Evolutionary conservation across 2,329 filamentous ascomycete species (phyloP).

Genomic region (Hortaea werneckii): DNA sequence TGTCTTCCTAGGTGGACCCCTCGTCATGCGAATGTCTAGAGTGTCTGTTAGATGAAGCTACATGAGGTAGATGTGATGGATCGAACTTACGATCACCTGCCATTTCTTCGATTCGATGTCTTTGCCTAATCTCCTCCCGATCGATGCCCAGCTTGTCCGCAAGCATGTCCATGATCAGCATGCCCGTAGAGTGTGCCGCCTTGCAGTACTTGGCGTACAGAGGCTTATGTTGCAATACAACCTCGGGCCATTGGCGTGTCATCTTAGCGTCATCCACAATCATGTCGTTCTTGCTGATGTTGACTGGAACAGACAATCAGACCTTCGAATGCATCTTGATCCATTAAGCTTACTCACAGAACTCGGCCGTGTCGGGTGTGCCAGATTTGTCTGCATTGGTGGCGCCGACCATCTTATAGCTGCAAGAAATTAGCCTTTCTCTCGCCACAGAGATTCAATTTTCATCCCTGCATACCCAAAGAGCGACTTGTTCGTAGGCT

Average conservation of each 20-base stretch:
- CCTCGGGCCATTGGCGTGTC: conserved; percentile 17
- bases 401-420: conserved; percentile 32
- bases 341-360: conserved; percentile 22
- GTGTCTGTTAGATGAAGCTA: conserved; percentile 27
- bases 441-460: background rate
- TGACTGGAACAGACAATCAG: conserved; percentile 22
- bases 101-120: conserved; percentile 34
- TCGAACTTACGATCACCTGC: conserved; percentile 33
- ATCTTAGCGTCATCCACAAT: conserved; percentile 28
- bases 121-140: conserved; percentile 30
- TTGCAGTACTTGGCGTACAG: conserved; percentile 36
- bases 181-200: conserved; percentile 37
- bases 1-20: conserved; percentile 36
- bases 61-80: too few relatives aligned
- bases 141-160: conserved; percentile 36
- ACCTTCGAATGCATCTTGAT: too few relatives aligned
- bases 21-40: conserved; percentile 41
- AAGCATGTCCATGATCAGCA: conserved; percentile 36
- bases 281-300: conserved; percentile 46
- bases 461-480: conserved; percentile 12
- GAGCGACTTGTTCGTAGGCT: conserved; percentile 35
- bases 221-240: conserved; percentile 16
- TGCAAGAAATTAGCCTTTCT: conserved; percentile 3
- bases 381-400: conserved; percentile 39
- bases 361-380: conserved; percentile 44